A percentile compares a stretch with the other conserved stretches of the same genome.
Evolutionary conservation across 352 stramenopile genomes (phyloP).

Genomic region (Phytophthora cactorum): DNA sequence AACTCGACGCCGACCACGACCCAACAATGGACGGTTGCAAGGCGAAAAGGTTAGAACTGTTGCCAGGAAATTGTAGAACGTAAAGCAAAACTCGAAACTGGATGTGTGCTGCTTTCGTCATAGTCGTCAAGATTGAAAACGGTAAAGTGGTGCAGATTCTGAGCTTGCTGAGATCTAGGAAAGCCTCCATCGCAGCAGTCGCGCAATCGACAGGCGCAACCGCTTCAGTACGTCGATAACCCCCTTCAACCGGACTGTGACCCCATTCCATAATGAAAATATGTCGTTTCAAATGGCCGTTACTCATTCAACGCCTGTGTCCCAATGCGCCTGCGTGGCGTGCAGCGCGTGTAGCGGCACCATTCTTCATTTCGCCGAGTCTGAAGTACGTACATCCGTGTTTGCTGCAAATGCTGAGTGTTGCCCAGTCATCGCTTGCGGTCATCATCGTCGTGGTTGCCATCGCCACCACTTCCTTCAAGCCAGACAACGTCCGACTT

Average conservation of each 20-base stretch:
- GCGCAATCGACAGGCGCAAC: neutral
- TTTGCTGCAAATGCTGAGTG: conserved; percentile 5
- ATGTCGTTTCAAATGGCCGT: conserved; percentile 11
- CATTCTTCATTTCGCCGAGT: conserved; percentile 14
- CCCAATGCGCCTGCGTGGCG: neutral
- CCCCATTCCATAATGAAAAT: neutral
- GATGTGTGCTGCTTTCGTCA: neutral
- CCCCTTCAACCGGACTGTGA: neutral
- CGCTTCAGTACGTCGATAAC: neutral
- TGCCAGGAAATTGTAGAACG: neutral
- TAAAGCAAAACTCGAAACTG: neutral
- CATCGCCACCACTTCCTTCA: neutral
- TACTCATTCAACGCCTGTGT: neutral
- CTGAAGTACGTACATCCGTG: neutral
- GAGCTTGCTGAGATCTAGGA: too few relatives aligned
- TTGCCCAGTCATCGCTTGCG: conserved; percentile 14
- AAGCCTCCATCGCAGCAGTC: too few relatives aligned
- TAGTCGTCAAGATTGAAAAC: neutral
- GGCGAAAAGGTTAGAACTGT: too few relatives aligned
- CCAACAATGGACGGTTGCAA: neutral
- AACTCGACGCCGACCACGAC: neutral
- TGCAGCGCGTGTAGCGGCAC: neutral
- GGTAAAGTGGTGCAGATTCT: too few relatives aligned
- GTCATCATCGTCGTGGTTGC: conserved; percentile 12
- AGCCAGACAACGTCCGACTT: neutral